Base-by-base conservation (phyloP, 169 alveolate genomes). In the Cryptosporidium felis region DNA sequence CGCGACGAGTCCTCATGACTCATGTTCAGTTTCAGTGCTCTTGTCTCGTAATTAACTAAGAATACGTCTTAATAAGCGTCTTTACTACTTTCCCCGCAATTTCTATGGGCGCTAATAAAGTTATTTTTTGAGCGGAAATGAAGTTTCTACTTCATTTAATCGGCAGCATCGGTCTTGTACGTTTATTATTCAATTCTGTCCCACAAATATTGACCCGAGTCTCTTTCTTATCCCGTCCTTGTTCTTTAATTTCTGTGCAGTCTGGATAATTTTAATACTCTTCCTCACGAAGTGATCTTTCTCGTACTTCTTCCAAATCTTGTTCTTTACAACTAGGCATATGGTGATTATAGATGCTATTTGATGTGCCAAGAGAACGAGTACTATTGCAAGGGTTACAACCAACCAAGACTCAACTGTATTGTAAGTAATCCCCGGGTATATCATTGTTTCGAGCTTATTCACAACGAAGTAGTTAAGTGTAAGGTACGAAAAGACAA, bases 381-480 rank as follows among this genome's bases (percentile, higher is more conserved):
- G 58, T 10, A 23, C 26, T 16, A 49, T 74, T 9, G 85, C 85
- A 12, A 53, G 46, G 40, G 34, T 58, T 28, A 74, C 85, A 14
- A 74, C 85, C 23, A 74, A 2, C 85, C 85, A 74, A 8, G 85
- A 74, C 40, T 49, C 85, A 16, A 49, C 16, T 6, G 85, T 74
- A 30, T 74, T 74, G 28, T 74, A 74, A 3, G 85, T 74, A 14
- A 74, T 74, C 56, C 85, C 85, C 3, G 85, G 85, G 30, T 74
- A 74, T 0, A 74, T 74, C 67, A 56, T 74, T 32, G 67, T 56
- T 74, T 56, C 85, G 4, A 74, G 59, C 40, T 74, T 74, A 53
- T 36, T 56, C 14, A 74, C 85, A 74, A 74, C 85, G 21, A 53
- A 40, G 23, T 56, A 74, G 23, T 74, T 74, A 28, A 74, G 1